Evolutionary conservation across 2,329 filamentous ascomycete genomes (phyloP).

Genomic region (Seiridium unicorne): DNA sequence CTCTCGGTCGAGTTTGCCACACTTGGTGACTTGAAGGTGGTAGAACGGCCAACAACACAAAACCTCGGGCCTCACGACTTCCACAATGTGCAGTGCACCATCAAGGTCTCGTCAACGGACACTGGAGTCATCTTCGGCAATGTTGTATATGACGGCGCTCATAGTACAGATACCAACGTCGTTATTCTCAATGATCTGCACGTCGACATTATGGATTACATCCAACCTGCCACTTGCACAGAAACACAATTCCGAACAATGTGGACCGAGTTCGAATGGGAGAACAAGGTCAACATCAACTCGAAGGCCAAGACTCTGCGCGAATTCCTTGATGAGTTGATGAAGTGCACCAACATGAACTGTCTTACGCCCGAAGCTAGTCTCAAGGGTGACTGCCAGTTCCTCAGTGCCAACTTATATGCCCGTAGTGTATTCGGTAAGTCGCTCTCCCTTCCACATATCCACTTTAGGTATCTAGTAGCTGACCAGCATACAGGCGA

Average conservation of each 20-base stretch:
- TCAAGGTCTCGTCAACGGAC: constrained; percentile 97
- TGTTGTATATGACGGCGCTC: constrained; percentile 92
- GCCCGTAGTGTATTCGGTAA: constrained; percentile 96
- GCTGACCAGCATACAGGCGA: constrained; percentile 61
- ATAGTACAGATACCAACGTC: constrained; percentile 90
- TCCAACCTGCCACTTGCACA: constrained; percentile 92
- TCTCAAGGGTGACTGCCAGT: constrained; percentile 95
- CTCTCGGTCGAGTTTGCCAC: constrained; percentile 98
- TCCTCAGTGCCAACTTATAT: constrained; percentile 95
- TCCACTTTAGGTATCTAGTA: background rate
- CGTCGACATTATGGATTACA: constrained; percentile 99
- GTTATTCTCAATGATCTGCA: constrained; percentile 98
- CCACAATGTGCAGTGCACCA: constrained; percentile 96
- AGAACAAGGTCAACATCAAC: constrained; percentile 99
- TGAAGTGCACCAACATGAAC: constrained; percentile 98
- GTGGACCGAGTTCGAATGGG: constrained; percentile 99
- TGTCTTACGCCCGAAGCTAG: constrained; percentile 95
- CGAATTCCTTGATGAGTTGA: constrained; percentile 89
- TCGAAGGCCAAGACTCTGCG: constrained; percentile 90
- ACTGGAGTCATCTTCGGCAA: constrained; percentile 99
- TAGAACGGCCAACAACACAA: constrained; percentile 93
- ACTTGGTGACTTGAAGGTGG: constrained; percentile 93
- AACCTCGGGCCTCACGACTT: constrained; percentile 95
- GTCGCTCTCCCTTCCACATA: constrained; percentile 35
- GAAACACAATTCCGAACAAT: constrained; percentile 99